Evolutionary conservation across 768 basidiomycete species (phyloP).

Genomic region (Leccinum barrowsii): DNA sequence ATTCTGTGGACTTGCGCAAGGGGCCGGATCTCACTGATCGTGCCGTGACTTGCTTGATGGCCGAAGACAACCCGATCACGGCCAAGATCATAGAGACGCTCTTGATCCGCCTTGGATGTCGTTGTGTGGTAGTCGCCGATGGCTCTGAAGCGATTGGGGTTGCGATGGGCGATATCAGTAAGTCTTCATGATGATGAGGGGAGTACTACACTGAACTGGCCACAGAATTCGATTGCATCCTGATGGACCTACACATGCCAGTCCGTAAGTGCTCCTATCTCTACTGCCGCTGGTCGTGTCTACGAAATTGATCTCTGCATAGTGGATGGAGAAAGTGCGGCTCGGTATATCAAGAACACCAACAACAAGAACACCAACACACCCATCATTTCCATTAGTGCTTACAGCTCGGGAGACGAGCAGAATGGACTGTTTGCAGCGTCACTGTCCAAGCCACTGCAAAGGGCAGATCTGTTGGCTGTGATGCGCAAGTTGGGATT

Average conservation of each 20-base stretch:
- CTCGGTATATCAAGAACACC: conserved; percentile 94
- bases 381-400: conserved; percentile 90
- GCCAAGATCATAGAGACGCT: conserved; percentile 96
- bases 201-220: not conserved
- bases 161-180: conserved; percentile 80
- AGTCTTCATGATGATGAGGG: conserved; percentile 31
- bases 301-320: conserved; percentile 12
- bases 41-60: conserved; percentile 89
- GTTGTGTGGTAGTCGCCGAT: conserved; percentile 92
- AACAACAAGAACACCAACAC: conserved; percentile 93
- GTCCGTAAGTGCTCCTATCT: conserved; percentile 55
- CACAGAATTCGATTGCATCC: conserved; percentile 90
- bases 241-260: conserved; percentile 96
- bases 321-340: conserved; percentile 96
- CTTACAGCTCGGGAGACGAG: conserved; percentile 75
- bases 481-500: conserved; percentile 88
- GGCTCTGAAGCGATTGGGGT: conserved; percentile 97
- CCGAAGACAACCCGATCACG: conserved; percentile 97
- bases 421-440: conserved; percentile 72
- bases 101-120: conserved; percentile 89
- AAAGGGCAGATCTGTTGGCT: conserved; percentile 79
- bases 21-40: conserved; percentile 78
- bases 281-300: not conserved
- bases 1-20: conserved; percentile 75
- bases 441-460: conserved; percentile 83